Evolutionary conservation across 495 filamentous ascomycete genomes (phyloP), one percentile per base, ranked within the genome.

Genomic region (Talaromyces wortmannii): DNA sequence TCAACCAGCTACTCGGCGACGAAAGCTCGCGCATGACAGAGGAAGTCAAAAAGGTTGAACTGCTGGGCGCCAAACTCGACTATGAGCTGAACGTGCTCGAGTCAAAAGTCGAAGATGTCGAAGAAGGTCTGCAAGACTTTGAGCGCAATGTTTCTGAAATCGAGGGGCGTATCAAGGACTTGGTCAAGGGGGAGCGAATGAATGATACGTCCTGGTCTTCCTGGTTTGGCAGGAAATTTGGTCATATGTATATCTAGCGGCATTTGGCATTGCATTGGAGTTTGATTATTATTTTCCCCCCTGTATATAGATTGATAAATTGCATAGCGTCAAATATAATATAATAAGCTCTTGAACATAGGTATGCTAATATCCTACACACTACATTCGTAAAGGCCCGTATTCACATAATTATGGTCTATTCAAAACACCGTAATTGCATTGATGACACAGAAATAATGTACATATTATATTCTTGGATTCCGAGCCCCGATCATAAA

Each of bases 81-180:
- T 98, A 98, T 67, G 95, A 98, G 72, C 82, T 97, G 36, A 81
- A 83, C 50, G 87, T 83, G 18, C 74, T 98, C 18, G 78, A 87
- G 48, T 86, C 85, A 16, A 91, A 89, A 62, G 87, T 97, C 32
- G 82, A 88, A 57, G 94, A 98, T 61, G 87, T 96, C 36, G 92
- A 96, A 61, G 84, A 89, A 49, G 88, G 89, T 0, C 78, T 96
- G 8, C 73, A 67, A 15, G 89, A 94, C 53, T 95, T 95, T 64
- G 89, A 87, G 65, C 78, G 82, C 33, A 87, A 91, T 63, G 91
- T 98, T 3, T 75, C 80, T 44, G 82, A 87, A 51, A 78, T 96
- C 17, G 95, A 98, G 73, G 74, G 70, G 36, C 79, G 87, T 45
- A 83, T 90, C 0, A 81, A 82, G 43, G 83, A 87, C 59, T 67